Evolutionary conservation across 2,329 filamentous ascomycete species (phyloP), one percentile per base, ranked within the genome.

Genomic region (Capronia americana): DNA sequence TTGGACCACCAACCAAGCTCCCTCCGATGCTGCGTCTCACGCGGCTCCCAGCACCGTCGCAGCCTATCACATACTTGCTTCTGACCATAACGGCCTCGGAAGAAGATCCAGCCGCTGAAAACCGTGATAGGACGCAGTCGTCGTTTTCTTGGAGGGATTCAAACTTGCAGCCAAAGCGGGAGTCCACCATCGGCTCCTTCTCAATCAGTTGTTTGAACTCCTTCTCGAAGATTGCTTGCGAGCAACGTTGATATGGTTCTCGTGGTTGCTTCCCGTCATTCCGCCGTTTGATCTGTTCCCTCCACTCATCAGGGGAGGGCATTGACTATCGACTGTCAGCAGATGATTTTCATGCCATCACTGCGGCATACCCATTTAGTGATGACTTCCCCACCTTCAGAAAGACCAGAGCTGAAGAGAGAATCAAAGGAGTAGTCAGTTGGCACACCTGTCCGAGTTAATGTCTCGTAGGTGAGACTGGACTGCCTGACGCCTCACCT

Each of bases 251-350:
- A 24, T 69, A 70, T 1, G 76, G 73, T 63, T 79, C 76, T 1
- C 66, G 64, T 11, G 77, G 73, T 54, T 71, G 63, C 3, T 66
- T 69, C 2, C 77, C 77, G 61, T 79, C 75, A 62, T 79, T 78
- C 3, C 69, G 56, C 2, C 63, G 28, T 12, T 57, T 46, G 38
- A 74, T 76, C 11, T 64, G 50, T 10, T 66, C 32, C 8, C 70
- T 64, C 57, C 70, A 69, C 28, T 69, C 56, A 7, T 51, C 28
- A 1, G 32, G 23, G 24, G 61, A 58, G 14, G 54, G 54, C 10
- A 64, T 17, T 20, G 28, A 30, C 28, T 30, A 30, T 30, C 28
- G 28, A 30, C 28, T 8, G 8, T 30, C 28, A 30, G 2, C 28
- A 30, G 28, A 7, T 30, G 28, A 30, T 30, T 30, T 8, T 7